Percentiles rank a stretch among this genome's conserved stretches.
phyloP scores from a whole-genome alignment of 2,329 filamentous ascomycete genomes.

The Apiospora koreana region DNA sequence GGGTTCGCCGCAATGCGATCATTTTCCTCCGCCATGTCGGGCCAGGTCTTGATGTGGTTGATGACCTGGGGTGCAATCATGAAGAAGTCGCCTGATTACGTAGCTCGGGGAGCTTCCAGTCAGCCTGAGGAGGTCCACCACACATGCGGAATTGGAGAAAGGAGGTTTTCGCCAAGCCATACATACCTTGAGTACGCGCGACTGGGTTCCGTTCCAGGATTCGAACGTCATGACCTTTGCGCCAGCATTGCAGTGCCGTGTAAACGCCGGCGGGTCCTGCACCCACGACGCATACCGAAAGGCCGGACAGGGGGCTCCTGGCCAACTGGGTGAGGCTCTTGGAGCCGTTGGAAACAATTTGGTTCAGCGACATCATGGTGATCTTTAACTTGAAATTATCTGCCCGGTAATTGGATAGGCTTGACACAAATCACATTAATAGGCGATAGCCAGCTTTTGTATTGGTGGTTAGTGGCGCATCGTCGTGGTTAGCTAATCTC shows the following conservation, averaged over 20 bases:
- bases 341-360: neutral
- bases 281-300: slow-evolving; percentile 11
- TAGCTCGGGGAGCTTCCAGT: neutral
- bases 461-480: neutral
- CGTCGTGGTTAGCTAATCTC: neutral
- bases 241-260: slow-evolving; percentile 21
- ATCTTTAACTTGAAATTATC: neutral
- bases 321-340: neutral
- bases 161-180: neutral
- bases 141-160: no score
- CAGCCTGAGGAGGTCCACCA: no score
- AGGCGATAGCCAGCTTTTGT: neutral
- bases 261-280: slow-evolving; percentile 18
- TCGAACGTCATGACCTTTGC: slow-evolving; percentile 20
- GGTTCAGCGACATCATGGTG: neutral
- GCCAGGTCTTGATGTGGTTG: slow-evolving; percentile 14
- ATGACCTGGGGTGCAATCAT: slow-evolving; percentile 15
- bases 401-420: neutral
- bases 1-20: slow-evolving; percentile 10
- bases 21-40: neutral
- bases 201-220: slow-evolving; percentile 14
- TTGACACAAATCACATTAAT: neutral
- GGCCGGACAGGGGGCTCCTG: neutral
- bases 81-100: slow-evolving; percentile 24
- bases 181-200: neutral